Base-by-base conservation (phyloP, 306 rosid species). In the Vigna unguiculata region DNA sequence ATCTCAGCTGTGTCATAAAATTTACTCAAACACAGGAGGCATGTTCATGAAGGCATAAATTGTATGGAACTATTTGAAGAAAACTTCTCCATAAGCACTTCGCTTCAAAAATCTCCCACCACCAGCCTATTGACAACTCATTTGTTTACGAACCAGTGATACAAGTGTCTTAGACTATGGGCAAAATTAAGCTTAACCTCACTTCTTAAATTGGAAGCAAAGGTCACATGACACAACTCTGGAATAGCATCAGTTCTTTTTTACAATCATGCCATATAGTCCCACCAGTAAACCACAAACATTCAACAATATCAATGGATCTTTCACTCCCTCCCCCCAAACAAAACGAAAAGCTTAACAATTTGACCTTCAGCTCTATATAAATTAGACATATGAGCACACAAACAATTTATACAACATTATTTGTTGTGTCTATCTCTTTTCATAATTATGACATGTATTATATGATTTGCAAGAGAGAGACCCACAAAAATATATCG, bases 41-140 rank as follows among this genome's bases (percentile, higher is more conserved):
- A 12, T 45, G 41, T 32, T 17, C 41, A 20, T 65, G 51, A 25
- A 54, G 20, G 69, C 36, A 45, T 28, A 58, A 45, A 41, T 11
- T 41, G 47, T 13, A 41, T 38, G 43, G 43, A 9, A 8, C 11
- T 38, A 38, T 38, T 38, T 9, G 43, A 2, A 38, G 43, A 38
- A 38, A 38, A 38, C 12, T 38, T 38, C 43, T 38, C 11, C 43
- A 38, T 38, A 38, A 38, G 11, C 43, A 38, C 43, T 14, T 43
- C 25, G 24, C 15, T 22, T 2, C 12, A 15, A 19, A 38, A 19
- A 58, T 19, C 49, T 57, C 58, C 51, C 64, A 67, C 30, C 11
- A 24, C 22, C 47, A 74, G 68, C 45, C 58, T 41, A 48, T 30
- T 19, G 45, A 75, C 7, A 60, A 69, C 69, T 69, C 47, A 69